Conservation (phyloP, 495 filamentous ascomycete genomes). For the Penicillium soppii region DNA sequence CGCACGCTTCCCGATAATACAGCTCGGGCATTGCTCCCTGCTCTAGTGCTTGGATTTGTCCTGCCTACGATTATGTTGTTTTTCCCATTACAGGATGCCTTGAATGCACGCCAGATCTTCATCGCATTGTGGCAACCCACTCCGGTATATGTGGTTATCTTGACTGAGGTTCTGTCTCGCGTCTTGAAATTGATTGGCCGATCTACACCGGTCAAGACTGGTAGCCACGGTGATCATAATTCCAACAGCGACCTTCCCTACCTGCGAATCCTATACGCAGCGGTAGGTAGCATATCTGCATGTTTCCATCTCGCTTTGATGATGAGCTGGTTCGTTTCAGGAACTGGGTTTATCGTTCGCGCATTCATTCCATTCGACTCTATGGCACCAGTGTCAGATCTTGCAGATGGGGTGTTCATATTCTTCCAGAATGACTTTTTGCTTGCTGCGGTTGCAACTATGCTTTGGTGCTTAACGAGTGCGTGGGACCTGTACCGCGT, state of each 20-base stretch:
- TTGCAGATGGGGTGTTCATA: constrained; percentile 16
- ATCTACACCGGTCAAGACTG: neutral
- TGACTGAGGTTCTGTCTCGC: constrained; percentile 9
- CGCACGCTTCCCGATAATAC: constrained; percentile 1
- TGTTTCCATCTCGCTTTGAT: constrained; percentile 11
- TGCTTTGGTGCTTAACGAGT: constrained; percentile 14
- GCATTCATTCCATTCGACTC: constrained; percentile 8
- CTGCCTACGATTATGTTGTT: constrained; percentile 12
- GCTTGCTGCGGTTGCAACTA: constrained; percentile 4
- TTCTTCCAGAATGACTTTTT: constrained; percentile 22
- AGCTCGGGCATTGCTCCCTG: constrained; percentile 12
- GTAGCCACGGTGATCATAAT: neutral
- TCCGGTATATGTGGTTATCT: constrained; percentile 8
- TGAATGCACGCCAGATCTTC: constrained; percentile 3
- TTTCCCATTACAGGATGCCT: constrained; percentile 7
- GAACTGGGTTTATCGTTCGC: neutral
- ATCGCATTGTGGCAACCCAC: constrained; percentile 17
- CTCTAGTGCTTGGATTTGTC: constrained; percentile 13
- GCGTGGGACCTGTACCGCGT: constrained; percentile 17
- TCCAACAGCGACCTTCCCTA: neutral
- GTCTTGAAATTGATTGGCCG: neutral
- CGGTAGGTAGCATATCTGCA: constrained; percentile 9
- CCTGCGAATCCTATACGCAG: constrained; percentile 7
- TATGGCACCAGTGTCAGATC: constrained; percentile 6
- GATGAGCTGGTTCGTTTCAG: constrained; percentile 3